Conservation (phyloP, 768 basidiomycete genomes). For the Cyclocybe cylindracea region DNA sequence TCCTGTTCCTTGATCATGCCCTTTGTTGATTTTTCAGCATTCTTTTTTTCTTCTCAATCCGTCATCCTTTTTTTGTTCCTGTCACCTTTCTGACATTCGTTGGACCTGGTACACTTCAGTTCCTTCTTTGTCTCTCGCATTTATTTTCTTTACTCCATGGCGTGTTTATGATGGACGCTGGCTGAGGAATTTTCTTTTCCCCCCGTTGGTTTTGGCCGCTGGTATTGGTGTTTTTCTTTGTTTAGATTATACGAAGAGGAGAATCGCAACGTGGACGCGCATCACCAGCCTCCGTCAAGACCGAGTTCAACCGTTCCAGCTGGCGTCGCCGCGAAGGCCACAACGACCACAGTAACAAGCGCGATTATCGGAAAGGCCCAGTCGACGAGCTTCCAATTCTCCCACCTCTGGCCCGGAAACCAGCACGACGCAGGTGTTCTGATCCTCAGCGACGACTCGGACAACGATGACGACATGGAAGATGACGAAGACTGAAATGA, state of each 20-base stretch:
- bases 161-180: constrained; percentile 7
- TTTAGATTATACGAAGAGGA: constrained; percentile 39
- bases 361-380: constrained; percentile 2
- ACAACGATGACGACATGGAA: constrained; percentile 31
- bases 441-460: constrained; percentile 53
- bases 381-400: constrained; percentile 15
- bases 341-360: constrained; percentile 1
- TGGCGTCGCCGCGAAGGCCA: constrained; percentile 3
- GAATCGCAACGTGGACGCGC: background rate
- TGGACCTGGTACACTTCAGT: constrained; percentile 9
- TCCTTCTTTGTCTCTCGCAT: constrained; percentile 5
- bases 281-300: constrained; percentile 4
- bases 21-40: constrained; percentile 4
- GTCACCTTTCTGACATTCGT: background rate
- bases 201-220: constrained; percentile 11
- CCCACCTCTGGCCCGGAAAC: constrained; percentile 46
- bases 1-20: constrained; percentile 18
- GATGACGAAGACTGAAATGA: constrained; percentile 17
- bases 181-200: background rate
- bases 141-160: background rate
- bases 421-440: constrained; percentile 42
- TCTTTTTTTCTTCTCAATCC: constrained; percentile 9
- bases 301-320: background rate
- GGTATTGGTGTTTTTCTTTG: constrained; percentile 11
- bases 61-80: constrained; percentile 9